phyloP scores from a whole-genome alignment of 495 filamentous ascomycete genomes.

The Lophium mytilinum region DNA sequence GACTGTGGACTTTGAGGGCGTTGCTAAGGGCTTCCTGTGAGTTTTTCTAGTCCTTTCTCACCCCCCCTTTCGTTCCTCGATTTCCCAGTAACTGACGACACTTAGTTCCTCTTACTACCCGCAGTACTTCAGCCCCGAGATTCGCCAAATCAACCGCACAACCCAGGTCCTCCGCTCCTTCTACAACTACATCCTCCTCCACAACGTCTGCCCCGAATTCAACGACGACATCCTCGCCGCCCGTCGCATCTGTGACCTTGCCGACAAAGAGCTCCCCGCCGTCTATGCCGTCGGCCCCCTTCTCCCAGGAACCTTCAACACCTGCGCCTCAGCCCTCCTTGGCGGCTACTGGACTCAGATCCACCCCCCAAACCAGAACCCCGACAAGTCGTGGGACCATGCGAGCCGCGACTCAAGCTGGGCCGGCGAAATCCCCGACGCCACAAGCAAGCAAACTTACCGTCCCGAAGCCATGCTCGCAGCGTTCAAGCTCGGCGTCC shows the following conservation, averaged over 20 bases:
- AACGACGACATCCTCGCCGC: conserved; percentile 56
- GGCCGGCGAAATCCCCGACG: background rate
- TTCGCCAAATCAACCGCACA: conserved; percentile 40
- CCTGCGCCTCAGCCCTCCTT: conserved; percentile 52
- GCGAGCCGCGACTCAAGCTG: conserved; percentile 5
- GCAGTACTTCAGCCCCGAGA: conserved; percentile 33
- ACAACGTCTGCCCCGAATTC: conserved; percentile 81
- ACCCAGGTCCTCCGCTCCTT: conserved; percentile 71
- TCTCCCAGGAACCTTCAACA: conserved; percentile 71
- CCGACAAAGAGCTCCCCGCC: conserved; percentile 56
- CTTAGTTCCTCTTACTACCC: conserved; percentile 40
- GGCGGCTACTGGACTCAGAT: conserved; percentile 41
- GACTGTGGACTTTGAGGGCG: conserved; percentile 69
- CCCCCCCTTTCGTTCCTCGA: background rate
- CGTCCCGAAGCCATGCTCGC: conserved; percentile 24
- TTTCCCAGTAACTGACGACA: background rate
- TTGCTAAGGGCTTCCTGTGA: conserved; percentile 74
- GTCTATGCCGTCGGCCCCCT: conserved; percentile 39
- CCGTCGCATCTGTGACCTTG: conserved; percentile 56
- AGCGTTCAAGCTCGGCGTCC: conserved; percentile 37
- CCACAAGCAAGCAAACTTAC: conserved; percentile 17
- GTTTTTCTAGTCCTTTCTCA: conserved; percentile 9
- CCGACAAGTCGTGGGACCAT: conserved; percentile 26
- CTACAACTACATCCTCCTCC: conserved; percentile 75
- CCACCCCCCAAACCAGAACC: conserved; percentile 26